Base-by-base conservation (phyloP, 108 stramenopile genomes). In the Skeletonema tropicum region DNA sequence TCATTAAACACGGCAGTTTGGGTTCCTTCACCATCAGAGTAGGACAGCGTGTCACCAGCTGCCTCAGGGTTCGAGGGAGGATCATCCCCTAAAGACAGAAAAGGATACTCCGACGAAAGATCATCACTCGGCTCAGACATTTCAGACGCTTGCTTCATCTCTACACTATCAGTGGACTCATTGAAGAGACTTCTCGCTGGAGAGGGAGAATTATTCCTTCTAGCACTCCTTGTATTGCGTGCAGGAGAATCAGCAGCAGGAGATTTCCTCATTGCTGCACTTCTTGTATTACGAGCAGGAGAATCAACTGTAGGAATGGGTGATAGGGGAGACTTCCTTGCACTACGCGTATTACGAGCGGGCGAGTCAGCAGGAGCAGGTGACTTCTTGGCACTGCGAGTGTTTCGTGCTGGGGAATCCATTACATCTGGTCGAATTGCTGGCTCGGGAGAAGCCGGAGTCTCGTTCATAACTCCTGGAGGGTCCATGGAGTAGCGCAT, bases 301-400 rank as follows among this genome's bases (percentile, higher is more conserved):
- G 82, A 86, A 60, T 64, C 77, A 45, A 73, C 66, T 70, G 71
- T n/a, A 60, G 17, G 19, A 60, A 70, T 26, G 13, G 80, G 33
- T 17, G 42, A 75, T n/a, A 39, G 59, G 35, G 61, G 66, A 2
- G 52, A 12, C 25, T 48, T 69, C 5, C 39, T 45, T 29, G 60
- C 61, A 30, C 71, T 82, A 25, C 80, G 76, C 48, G 91, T 92
- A 59, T 85, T 86, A 52, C 81, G 30, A 17, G 92, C 92, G 29
- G 89, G 92, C 36, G 92, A 90, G 73, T 90, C 83, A 8, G 68
- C 9, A 12, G 68, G 5, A 12, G 60, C 29, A 23, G 66, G 64
- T 15, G 31, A 73, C 30, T 60, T 70, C 35, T 26, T 14, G 31
- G 38, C 57, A 58, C 45, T 38, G 26, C 55, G 38, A 14, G 68